These are phyloP conservation scores for Phytophthora fragariae DNA, from an alignment of 352 stramenopile genomes.

Conservation along the genomic window DNA sequence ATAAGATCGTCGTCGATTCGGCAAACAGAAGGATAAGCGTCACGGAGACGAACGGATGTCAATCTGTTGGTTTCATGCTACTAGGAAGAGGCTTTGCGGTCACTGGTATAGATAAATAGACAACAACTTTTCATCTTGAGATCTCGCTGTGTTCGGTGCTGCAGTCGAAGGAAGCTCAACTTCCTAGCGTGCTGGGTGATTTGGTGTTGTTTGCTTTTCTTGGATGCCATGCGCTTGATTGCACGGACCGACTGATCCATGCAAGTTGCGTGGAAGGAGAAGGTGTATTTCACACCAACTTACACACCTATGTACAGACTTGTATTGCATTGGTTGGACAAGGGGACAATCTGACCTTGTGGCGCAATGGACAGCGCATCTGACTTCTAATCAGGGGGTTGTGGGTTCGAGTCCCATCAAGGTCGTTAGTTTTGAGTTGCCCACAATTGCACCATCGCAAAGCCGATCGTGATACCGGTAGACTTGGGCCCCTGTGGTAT, in stretches of 20 bases:
- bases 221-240: background rate
- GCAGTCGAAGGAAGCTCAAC: background rate
- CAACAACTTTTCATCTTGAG: background rate
- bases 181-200: background rate
- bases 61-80: no score
- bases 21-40: no score
- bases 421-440: slow-evolving; percentile 40
- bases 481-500: no score
- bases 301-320: slow-evolving; percentile 1
- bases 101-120: slow-evolving; percentile 40
- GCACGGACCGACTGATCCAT: no score
- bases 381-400: slow-evolving; percentile 66
- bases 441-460: background rate
- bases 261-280: background rate
- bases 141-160: background rate
- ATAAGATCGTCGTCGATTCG: background rate
- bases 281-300: slow-evolving; percentile 1
- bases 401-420: slow-evolving; percentile 63
- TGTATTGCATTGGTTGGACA: background rate
- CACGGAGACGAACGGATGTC: background rate
- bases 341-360: slow-evolving; percentile 33
- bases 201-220: background rate
- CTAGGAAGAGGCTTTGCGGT: background rate
- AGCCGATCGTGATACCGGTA: no score
- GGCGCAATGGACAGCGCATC: slow-evolving; percentile 59